Percentiles rank a stretch among this genome's conserved stretches.
Evolutionary conservation across 2,329 filamentous ascomycete genomes (phyloP).

Genomic region (Botryosphaeria dothidea): DNA sequence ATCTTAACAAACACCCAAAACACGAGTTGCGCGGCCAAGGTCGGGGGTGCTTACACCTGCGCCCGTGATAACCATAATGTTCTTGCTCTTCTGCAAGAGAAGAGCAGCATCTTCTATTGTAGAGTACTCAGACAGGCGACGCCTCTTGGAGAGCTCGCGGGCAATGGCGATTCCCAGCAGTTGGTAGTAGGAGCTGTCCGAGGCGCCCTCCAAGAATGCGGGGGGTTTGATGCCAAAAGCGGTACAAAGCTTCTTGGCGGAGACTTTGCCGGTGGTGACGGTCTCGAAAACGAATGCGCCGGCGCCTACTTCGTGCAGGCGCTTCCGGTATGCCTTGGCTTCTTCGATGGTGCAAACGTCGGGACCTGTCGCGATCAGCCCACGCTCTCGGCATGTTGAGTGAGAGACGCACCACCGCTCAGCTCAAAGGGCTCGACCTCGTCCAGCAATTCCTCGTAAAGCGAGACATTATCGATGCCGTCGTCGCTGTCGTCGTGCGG

Average conservation of each 20-base stretch:
- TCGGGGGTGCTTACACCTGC: constrained; percentile 59
- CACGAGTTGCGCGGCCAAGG: constrained; percentile 36
- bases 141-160: constrained; percentile 77
- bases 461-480: constrained; percentile 33
- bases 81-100: constrained; percentile 71
- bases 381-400: background rate
- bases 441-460: constrained; percentile 25
- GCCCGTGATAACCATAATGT: constrained; percentile 92
- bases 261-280: constrained; percentile 67
- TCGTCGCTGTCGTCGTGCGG: constrained; percentile 27
- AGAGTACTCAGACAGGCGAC: constrained; percentile 79
- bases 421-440: constrained; percentile 21
- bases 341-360: constrained; percentile 50
- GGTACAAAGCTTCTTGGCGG: constrained; percentile 79
- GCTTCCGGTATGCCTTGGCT: constrained; percentile 65
- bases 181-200: constrained; percentile 74
- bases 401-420: constrained; percentile 10
- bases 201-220: constrained; percentile 67
- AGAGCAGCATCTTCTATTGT: constrained; percentile 82
- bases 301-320: constrained; percentile 75
- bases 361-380: constrained; percentile 24
- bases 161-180: constrained; percentile 76
- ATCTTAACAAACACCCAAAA: background rate
- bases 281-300: constrained; percentile 74
- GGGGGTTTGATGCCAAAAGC: constrained; percentile 81